Conservation (phyloP, 352 stramenopile species). For the Globisporangium camurandrum region DNA sequence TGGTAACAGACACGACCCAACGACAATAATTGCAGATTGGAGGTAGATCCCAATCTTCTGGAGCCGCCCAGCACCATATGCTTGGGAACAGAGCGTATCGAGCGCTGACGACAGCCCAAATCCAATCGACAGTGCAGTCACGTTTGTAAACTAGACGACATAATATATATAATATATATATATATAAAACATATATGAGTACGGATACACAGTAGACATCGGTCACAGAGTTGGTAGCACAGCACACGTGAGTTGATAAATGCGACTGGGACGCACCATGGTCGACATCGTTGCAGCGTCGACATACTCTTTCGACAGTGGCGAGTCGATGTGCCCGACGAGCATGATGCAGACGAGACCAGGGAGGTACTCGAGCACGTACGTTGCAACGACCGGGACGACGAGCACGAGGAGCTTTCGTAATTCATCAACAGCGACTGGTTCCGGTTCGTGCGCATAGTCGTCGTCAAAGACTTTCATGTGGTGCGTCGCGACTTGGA, state of each 20-base stretch:
- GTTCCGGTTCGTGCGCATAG: constrained; percentile 19
- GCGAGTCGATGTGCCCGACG: constrained; percentile 53
- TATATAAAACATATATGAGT: no score
- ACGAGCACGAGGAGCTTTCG: constrained; percentile 33
- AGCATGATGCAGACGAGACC: constrained; percentile 56
- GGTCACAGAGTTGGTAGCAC: no score
- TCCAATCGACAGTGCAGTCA: constrained; percentile 48
- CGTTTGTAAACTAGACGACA: constrained; percentile 70
- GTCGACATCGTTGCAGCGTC: constrained; percentile 60
- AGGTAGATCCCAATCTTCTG: constrained; percentile 66
- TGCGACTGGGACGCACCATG: no score
- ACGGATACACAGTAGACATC: no score
- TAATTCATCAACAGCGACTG: constrained; percentile 22
- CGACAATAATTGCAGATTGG: constrained; percentile 40
- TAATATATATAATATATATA: no score
- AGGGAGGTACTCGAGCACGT: constrained; percentile 28
- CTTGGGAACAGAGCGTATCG: constrained; percentile 68
- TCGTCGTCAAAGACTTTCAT: constrained; percentile 38
- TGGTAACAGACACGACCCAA: constrained; percentile 28
- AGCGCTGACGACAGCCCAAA: constrained; percentile 61
- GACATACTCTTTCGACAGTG: constrained; percentile 47
- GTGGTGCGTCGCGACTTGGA: constrained; percentile 26
- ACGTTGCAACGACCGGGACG: constrained; percentile 23
- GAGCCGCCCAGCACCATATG: constrained; percentile 38
- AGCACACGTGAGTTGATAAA: no score